Evolutionary conservation across 257 asterid genomes (phyloP), one percentile per base, ranked within the genome.

Genomic region (Rehmannia glutinosa): DNA sequence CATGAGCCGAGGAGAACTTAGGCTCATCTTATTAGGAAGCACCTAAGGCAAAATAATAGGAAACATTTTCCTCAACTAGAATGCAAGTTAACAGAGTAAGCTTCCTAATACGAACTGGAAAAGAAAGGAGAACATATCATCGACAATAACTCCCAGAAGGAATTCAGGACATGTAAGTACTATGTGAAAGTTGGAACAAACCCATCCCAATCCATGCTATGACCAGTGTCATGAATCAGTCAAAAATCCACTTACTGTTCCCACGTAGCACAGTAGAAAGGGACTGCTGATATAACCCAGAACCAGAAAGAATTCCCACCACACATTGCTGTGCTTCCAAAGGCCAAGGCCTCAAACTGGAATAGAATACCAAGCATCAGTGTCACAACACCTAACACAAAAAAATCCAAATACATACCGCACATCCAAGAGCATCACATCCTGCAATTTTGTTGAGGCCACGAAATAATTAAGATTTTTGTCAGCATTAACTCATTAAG

Each of bases 361-460:
- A 57, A 69, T 20, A 50, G 30, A 50, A 50, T 23, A 6, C 2
- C 30, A 6, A 20, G 38, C 46, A 36, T 75, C 57, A 28, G 21
- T 13, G 24, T 11, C 10, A 66, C 50, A 58, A 30, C 69, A 74
- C 27, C 41, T 57, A 45, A 61, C 68, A 71, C 57, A 46, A 64
- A 58, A 73, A 15, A 63, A 73, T 5, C 27, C 63, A 74, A 63
- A 62, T 61, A 78, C 97, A 63, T 91, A 94, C 97, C 82, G 99
- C 96, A 74, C 99, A 94, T 51, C 87, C 99, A 75, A 94, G 97
- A 53, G 98, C 99, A 87, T 94, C 99, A 78, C 98, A 94, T 54
- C 99, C 99, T 94, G 88, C 78, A 50, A 54, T 63, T 62, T 77
- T 68, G 64, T 67, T 41, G 45, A 66, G 54, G 19, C 53, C 65